Base-by-base conservation (phyloP, 352 stramenopile genomes). In the Phytophthora sp. region DNA sequence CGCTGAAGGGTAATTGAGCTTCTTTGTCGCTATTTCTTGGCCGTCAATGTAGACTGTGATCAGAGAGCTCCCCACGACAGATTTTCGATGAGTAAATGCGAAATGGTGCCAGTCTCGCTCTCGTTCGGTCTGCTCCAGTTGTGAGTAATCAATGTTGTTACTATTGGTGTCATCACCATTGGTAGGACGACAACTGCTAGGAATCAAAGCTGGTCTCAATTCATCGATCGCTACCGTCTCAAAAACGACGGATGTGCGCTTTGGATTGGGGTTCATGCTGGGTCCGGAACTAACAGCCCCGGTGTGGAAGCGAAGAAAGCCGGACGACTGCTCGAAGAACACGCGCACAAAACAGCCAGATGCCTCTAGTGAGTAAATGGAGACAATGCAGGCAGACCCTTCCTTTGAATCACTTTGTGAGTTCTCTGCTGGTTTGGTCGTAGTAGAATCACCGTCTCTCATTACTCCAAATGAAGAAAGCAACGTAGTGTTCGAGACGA, bases 41-140 rank as follows among this genome's bases (percentile, higher is more conserved):
- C 86, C 86, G 52, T 94, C 86, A 47, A 94, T 84, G 36, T 84
- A 94, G 0, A 93, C 64, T 3, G 82, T 89, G n/a, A 91, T 55
- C 16, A 84, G 58, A 1, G 86, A 94, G 23, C 77, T 94, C 1
- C 86, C 86, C 5, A 94, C 71, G 1, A 90, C 78, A 6, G 78
- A 57, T 66, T 90, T 91, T 3, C 81, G 81, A 47, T 94, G 86
- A 7, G 82, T 86, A 11, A 94, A 77, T 23, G 77, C 76, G 12
- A 94, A 63, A 26, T 94, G 86, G 50, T 93, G 84, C 86, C 86
- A 94, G 24, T 90, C 78, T 26, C 68, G 65, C 12, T 66, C 57
- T 20, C 72, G 66, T 50, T 81, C 61, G 23, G 63, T 73, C 21
- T 66, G 35, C 7, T 61, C 56, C 4, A 30, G 15, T 16, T 54